Evolutionary conservation across 345 rosid genomes (phyloP).

Genomic region (Gossypium anomalum): DNA sequence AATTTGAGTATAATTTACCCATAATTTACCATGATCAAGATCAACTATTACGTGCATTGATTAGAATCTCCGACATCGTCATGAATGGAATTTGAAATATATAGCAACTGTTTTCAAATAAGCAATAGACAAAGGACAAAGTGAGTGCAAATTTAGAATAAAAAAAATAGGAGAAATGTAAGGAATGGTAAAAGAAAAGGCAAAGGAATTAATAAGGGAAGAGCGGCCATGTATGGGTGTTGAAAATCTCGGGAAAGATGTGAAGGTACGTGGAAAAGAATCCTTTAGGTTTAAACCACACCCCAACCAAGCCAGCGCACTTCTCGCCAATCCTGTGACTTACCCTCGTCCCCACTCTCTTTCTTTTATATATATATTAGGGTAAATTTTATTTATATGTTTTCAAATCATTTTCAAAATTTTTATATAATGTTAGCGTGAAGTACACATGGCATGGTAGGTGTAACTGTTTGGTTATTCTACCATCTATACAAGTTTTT

Average conservation of each 20-base stretch:
- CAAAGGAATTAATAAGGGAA: neutral
- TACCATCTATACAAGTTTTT: accelerated
- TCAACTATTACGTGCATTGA: neutral
- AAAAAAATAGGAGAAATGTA: neutral
- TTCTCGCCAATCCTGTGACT: slow-evolving; percentile 8
- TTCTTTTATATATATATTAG: no score
- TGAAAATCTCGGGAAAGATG: slow-evolving; percentile 26
- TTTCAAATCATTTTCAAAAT: no score
- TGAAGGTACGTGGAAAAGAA: slow-evolving; percentile 22
- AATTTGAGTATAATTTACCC: no score
- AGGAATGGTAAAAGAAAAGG: neutral
- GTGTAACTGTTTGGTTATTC: no score
- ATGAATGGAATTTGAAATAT: neutral
- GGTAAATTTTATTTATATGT: no score
- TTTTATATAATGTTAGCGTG: no score
- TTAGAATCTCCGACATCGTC: neutral
- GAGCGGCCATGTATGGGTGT: slow-evolving; percentile 4
- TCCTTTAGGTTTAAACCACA: neutral
- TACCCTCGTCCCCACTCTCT: neutral
- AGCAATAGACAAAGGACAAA: neutral
- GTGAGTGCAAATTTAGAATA: neutral
- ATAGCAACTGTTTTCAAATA: neutral
- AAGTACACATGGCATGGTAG: accelerated
- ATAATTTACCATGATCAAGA: no score
- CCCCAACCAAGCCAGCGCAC: slow-evolving; percentile 7